Evolutionary conservation across 177 flowering plant species (phyloP).

Genomic region (Vitis hybrid): DNA sequence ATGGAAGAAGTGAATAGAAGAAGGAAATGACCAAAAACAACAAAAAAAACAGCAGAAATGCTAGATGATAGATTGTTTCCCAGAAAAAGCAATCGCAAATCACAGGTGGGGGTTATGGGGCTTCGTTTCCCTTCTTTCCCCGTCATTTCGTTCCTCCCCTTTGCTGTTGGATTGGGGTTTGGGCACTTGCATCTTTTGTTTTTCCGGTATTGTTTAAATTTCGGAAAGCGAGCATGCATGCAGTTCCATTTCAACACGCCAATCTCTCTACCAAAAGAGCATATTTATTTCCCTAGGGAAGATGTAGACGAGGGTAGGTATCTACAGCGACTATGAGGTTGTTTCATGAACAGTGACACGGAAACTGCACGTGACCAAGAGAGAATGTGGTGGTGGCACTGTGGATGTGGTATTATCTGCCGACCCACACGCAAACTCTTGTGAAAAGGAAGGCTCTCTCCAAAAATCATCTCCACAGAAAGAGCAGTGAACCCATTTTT

Average conservation of each 20-base stretch:
- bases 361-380: slow-evolving; percentile 8
- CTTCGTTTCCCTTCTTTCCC: slow-evolving; percentile 11
- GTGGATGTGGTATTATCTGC: too few relatives aligned
- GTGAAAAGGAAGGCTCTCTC: too few relatives aligned
- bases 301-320: neutral
- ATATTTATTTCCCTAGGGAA: slow-evolving; percentile 20
- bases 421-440: too few relatives aligned
- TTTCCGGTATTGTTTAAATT: too few relatives aligned
- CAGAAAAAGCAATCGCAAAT: neutral
- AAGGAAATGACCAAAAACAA: neutral
- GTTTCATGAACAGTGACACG: neutral
- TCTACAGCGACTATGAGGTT: neutral
- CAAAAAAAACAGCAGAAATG: slow-evolving; percentile 3
- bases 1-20: too few relatives aligned
- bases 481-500: too few relatives aligned
- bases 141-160: neutral
- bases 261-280: slow-evolving; percentile 12
- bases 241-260: slow-evolving; percentile 40
- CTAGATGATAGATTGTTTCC: slow-evolving; percentile 8
- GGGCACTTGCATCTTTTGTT: slow-evolving; percentile 19
- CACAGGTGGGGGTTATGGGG: slow-evolving; percentile 8
- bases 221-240: too few relatives aligned
- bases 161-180: slow-evolving; percentile 14
- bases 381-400: too few relatives aligned
- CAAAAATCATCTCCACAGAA: too few relatives aligned